Evolutionary conservation across 306 rosid genomes (phyloP).

Genomic region (Rosa rugosa): DNA sequence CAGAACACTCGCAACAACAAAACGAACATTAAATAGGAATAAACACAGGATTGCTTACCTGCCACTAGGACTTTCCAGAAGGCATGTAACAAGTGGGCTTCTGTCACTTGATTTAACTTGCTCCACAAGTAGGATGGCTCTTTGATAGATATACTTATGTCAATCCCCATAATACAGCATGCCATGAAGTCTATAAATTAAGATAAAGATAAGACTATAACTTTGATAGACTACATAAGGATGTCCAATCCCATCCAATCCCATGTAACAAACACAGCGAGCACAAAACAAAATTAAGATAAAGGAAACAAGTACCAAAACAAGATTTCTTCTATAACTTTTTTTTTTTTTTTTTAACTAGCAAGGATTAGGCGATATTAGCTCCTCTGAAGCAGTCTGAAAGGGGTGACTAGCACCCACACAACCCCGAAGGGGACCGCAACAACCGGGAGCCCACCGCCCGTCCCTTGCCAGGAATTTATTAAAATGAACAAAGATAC

Average conservation of each 20-base stretch:
- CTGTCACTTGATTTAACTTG: constrained; percentile 96
- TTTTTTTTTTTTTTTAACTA: too few species aligned
- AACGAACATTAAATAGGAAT: constrained; percentile 8
- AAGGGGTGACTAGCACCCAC: too few species aligned
- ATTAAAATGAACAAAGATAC: too few species aligned
- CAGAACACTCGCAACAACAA: constrained; percentile 32
- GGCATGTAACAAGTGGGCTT: constrained; percentile 92
- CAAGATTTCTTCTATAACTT: neutral
- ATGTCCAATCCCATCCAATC: too few species aligned
- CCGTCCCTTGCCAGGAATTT: too few species aligned
- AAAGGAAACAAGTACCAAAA: neutral
- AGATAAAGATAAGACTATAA: constrained; percentile 6
- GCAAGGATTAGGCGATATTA: too few species aligned
- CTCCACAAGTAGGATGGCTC: constrained; percentile 84
- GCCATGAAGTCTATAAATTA: constrained; percentile 69
- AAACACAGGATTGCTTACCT: constrained; percentile 44
- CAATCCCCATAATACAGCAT: constrained; percentile 90
- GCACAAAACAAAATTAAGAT: neutral
- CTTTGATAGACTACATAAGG: too few species aligned
- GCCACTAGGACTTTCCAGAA: constrained; percentile 94
- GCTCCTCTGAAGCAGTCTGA: too few species aligned
- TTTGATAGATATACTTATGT: constrained; percentile 72
- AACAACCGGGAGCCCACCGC: too few species aligned
- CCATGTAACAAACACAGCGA: too few species aligned
- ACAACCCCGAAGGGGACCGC: too few species aligned